Conservation (phyloP, 2,329 filamentous ascomycete species). For the Penicillium sp. region DNA sequence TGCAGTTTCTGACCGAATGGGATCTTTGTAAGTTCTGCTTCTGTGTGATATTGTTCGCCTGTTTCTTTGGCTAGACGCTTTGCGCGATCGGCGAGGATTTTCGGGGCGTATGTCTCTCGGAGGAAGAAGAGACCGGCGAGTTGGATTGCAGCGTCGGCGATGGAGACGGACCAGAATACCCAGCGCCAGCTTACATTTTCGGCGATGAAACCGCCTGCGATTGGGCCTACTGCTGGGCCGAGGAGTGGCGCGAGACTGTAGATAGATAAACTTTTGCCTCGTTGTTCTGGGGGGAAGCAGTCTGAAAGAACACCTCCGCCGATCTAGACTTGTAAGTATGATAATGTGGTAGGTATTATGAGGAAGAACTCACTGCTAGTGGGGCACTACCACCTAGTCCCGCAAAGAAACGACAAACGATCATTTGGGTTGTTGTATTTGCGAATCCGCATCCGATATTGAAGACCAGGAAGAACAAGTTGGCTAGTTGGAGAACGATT, state of each 20-base stretch:
- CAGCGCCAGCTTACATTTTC: constrained; percentile 68
- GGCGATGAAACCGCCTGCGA: constrained; percentile 65
- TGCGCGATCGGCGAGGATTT: constrained; percentile 61
- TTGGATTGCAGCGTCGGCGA: constrained; percentile 63
- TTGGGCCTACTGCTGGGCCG: constrained; percentile 65
- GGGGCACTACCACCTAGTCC: constrained; percentile 61
- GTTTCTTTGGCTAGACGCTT: constrained; percentile 47
- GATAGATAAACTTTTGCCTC: constrained; percentile 62
- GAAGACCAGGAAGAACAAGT: constrained; percentile 58
- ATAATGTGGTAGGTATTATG: not conserved
- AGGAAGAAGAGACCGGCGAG: constrained; percentile 61
- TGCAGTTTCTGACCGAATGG: constrained; percentile 33
- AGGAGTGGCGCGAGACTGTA: constrained; percentile 65
- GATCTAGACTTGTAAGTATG: constrained; percentile 30
- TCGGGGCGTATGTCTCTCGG: constrained; percentile 66
- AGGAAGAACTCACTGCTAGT: constrained; percentile 43
- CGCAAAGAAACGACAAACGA: constrained; percentile 59
- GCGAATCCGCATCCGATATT: constrained; percentile 62
- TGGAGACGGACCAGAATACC: constrained; percentile 69
- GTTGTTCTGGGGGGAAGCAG: constrained; percentile 60
- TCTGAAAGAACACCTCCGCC: constrained; percentile 57
- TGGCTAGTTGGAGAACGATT: constrained; percentile 55
- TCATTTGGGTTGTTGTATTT: constrained; percentile 53
- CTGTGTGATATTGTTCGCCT: constrained; percentile 40
- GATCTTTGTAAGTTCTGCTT: constrained; percentile 39